Percentiles rank a stretch among this genome's conserved stretches.
phyloP scores from a whole-genome alignment of 75 land plant genomes.

The Sequoiadendron giganteum region DNA sequence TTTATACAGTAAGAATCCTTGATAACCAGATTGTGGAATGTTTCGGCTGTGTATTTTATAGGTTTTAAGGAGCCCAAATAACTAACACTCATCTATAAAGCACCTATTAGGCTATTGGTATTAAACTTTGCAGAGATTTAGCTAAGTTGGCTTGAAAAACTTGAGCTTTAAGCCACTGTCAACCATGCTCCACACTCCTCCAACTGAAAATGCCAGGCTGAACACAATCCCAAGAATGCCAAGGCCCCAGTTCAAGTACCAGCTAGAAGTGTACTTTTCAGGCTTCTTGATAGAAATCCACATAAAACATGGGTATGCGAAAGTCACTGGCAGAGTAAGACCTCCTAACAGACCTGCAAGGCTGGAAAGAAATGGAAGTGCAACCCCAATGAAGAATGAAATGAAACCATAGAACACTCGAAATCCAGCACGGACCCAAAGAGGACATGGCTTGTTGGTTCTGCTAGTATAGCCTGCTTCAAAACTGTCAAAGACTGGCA shows the following conservation, averaged over 20 bases:
- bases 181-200: constrained; percentile 57
- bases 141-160: constrained; percentile 57
- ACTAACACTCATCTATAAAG: background rate
- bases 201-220: constrained; percentile 39
- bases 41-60: constrained; percentile 5
- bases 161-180: constrained; percentile 50
- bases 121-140: background rate
- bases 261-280: constrained; percentile 38
- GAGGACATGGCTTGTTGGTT: constrained; percentile 33
- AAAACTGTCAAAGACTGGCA: constrained; percentile 69
- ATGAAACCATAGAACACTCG: constrained; percentile 47
- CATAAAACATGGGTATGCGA: constrained; percentile 73
- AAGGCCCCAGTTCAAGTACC: constrained; percentile 64
- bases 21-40: constrained; percentile 5
- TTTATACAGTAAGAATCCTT: background rate
- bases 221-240: constrained; percentile 43
- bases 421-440: constrained; percentile 35
- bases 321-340: constrained; percentile 58
- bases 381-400: constrained; percentile 50
- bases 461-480: constrained; percentile 55
- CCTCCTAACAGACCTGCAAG: constrained; percentile 68
- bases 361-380: constrained; percentile 60
- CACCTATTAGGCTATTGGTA: background rate
- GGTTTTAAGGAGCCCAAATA: background rate
- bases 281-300: constrained; percentile 64